Percentiles rank a stretch among this genome's conserved stretches.
phyloP scores from a whole-genome alignment of 1,139 yeast genomes.

The Groenewaldozyma sp. region DNA sequence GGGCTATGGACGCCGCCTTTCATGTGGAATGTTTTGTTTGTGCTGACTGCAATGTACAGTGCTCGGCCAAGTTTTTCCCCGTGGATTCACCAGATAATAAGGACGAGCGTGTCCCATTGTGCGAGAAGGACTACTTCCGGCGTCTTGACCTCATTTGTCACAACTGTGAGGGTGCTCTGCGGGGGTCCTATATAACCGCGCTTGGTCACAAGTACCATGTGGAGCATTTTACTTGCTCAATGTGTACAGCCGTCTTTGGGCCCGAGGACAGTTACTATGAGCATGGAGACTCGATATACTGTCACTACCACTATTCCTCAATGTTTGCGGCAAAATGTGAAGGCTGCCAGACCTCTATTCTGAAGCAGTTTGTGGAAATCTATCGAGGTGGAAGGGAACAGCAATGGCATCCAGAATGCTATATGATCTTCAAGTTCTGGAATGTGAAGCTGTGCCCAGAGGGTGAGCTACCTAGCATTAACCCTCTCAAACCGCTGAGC shows the following conservation, averaged over 20 bases:
- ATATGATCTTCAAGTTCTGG: slow-evolving; percentile 97
- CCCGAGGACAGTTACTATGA: slow-evolving; percentile 91
- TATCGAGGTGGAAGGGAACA: slow-evolving; percentile 89
- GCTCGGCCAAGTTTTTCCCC: slow-evolving; percentile 68
- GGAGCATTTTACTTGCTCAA: slow-evolving; percentile 88
- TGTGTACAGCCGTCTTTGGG: slow-evolving; percentile 82
- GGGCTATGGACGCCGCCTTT: slow-evolving; percentile 71
- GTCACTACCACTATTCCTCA: slow-evolving; percentile 86
- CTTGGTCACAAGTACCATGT: slow-evolving; percentile 87
- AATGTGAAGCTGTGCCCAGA: slow-evolving; percentile 51
- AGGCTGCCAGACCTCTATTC: slow-evolving; percentile 85
- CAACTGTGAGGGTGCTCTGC: slow-evolving; percentile 73
- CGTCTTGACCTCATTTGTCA: slow-evolving; percentile 74
- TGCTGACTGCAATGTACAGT: slow-evolving; percentile 66
- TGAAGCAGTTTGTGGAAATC: slow-evolving; percentile 89
- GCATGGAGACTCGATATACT: slow-evolving; percentile 71
- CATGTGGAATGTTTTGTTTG: slow-evolving; percentile 88
- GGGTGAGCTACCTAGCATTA: slow-evolving; percentile 14
- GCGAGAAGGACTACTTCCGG: slow-evolving; percentile 88
- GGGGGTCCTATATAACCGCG: slow-evolving; percentile 94
- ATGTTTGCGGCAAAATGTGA: slow-evolving; percentile 83
- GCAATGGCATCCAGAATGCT: slow-evolving; percentile 99
- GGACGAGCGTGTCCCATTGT: slow-evolving; percentile 62
- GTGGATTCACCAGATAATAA: slow-evolving; percentile 31
- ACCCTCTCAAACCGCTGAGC: slow-evolving; percentile 18